A percentile compares a stretch with the other conserved stretches of the same genome.
These are phyloP conservation scores for Leccinum griseonigrum DNA, from an alignment of 1,284 basidiomycete species.

Conservation along the genomic window DNA sequence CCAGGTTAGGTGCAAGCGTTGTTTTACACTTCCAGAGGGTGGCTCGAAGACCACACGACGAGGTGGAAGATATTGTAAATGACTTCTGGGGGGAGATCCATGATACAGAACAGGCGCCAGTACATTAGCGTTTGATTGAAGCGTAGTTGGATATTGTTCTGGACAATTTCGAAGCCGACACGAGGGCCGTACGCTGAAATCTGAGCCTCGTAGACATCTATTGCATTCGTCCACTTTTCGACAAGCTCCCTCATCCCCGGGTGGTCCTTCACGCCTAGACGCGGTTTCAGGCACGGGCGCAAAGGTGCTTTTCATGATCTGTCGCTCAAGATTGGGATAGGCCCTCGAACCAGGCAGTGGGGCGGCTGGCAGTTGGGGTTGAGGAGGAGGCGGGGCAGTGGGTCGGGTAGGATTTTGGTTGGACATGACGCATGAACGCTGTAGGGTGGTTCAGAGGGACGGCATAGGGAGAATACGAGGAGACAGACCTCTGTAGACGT, in stretches of 20 bases:
- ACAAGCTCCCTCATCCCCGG: slow-evolving; percentile 7
- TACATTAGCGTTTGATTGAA: slow-evolving; percentile 31
- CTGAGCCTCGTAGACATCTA: slow-evolving; percentile 18
- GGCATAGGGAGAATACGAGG: neutral
- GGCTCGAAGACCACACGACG: slow-evolving; percentile 45
- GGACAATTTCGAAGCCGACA: slow-evolving; percentile 14
- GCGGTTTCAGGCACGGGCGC: slow-evolving; percentile 18
- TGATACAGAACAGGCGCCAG: slow-evolving; percentile 53
- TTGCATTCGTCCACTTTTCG: slow-evolving; percentile 15
- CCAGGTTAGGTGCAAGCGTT: slow-evolving; percentile 52
- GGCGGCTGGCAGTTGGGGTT: neutral
- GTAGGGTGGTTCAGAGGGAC: neutral
- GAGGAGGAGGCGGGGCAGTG: slow-evolving; percentile 5
- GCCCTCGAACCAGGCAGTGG: slow-evolving; percentile 21
- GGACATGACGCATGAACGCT: slow-evolving; percentile 17
- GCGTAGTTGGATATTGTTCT: slow-evolving; percentile 17
- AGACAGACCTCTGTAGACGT: slow-evolving; percentile 8
- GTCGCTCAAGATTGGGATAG: slow-evolving; percentile 17
- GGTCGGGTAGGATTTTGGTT: slow-evolving; percentile 5
- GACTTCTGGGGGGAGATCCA: slow-evolving; percentile 62
- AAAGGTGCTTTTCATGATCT: slow-evolving; percentile 20
- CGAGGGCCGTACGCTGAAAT: slow-evolving; percentile 19
- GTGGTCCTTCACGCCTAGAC: neutral
- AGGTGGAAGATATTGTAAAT: slow-evolving; percentile 58
- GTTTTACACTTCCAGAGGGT: slow-evolving; percentile 34